phyloP scores from a whole-genome alignment of 139 green algal species.

The Limnomonas spitsbergensis region DNA sequence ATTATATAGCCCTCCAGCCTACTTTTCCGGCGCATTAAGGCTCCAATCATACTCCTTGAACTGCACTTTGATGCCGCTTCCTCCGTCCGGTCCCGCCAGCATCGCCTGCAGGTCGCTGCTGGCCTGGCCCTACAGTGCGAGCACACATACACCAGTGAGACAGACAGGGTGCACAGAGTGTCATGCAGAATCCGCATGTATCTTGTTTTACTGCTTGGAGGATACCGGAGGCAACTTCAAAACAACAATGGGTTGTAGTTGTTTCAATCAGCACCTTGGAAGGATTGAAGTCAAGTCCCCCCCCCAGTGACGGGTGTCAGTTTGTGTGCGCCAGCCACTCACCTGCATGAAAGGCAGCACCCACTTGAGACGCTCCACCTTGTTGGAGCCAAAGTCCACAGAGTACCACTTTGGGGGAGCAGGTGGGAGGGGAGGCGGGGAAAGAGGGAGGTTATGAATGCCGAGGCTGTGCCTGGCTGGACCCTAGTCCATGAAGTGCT shows the following conservation, averaged over 20 bases:
- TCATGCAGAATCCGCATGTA: too few species aligned
- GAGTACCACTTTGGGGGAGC: conserved; percentile 65
- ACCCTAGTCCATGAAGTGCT: not conserved
- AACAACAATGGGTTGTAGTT: too few species aligned
- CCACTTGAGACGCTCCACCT: conserved; percentile 52
- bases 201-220: too few species aligned
- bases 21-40: too few species aligned
- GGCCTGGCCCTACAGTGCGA: conserved; percentile 17
- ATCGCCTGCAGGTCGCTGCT: conserved; percentile 25
- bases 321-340: too few species aligned
- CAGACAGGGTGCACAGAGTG: too few species aligned
- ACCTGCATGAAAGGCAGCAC: conserved; percentile 45
- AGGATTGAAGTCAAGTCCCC: not conserved
- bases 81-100: conserved; percentile 16
- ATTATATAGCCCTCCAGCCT: too few species aligned
- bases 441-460: not conserved
- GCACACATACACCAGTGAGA: too few species aligned
- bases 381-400: conserved; percentile 67
- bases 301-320: too few species aligned
- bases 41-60: conserved; percentile 65
- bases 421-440: not conserved
- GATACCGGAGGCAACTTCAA: too few species aligned
- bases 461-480: too few species aligned
- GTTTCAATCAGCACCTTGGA: not conserved
- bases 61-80: conserved; percentile 33